Conservation (phyloP, 257 asterid genomes). For the Solanum clarkiae region DNA sequence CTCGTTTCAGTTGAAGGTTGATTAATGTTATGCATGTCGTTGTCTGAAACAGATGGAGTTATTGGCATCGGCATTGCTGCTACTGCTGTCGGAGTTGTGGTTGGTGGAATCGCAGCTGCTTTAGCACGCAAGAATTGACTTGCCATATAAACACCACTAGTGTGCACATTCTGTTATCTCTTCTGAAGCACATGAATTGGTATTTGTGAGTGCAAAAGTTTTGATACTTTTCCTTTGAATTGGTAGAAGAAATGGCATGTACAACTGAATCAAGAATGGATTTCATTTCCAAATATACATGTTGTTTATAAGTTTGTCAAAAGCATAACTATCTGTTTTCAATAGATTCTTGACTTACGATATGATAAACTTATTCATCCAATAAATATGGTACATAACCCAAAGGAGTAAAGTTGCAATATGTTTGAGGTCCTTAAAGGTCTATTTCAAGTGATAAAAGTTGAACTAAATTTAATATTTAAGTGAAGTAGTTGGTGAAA, state of each 20-base stretch:
- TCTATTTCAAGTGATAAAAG: too few species aligned
- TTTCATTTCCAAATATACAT: background rate
- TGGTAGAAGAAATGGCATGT: background rate
- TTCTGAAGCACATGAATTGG: background rate
- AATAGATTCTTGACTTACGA: too few species aligned
- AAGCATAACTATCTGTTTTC: background rate
- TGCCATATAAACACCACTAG: background rate
- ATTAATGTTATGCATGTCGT: background rate
- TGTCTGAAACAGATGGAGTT: constrained; percentile 46
- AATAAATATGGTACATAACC: too few species aligned
- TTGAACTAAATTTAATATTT: too few species aligned
- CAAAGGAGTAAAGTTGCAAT: too few species aligned
- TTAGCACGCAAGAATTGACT: constrained; percentile 60
- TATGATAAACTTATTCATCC: too few species aligned
- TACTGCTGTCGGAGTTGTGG: constrained; percentile 71
- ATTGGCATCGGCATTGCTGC: constrained; percentile 88
- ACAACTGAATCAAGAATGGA: background rate
- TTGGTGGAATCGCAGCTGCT: constrained; percentile 79
- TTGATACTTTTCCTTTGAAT: background rate
- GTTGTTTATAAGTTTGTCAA: background rate
- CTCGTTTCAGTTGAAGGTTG: background rate
- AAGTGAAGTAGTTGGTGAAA: too few species aligned
- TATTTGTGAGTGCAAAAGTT: background rate
- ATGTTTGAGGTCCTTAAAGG: too few species aligned
- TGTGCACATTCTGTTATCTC: background rate